A percentile compares a stretch with the other conserved stretches of the same genome.
phyloP scores from a whole-genome alignment of 2,329 filamentous ascomycete genomes.

The Elsinoe ampelina region DNA sequence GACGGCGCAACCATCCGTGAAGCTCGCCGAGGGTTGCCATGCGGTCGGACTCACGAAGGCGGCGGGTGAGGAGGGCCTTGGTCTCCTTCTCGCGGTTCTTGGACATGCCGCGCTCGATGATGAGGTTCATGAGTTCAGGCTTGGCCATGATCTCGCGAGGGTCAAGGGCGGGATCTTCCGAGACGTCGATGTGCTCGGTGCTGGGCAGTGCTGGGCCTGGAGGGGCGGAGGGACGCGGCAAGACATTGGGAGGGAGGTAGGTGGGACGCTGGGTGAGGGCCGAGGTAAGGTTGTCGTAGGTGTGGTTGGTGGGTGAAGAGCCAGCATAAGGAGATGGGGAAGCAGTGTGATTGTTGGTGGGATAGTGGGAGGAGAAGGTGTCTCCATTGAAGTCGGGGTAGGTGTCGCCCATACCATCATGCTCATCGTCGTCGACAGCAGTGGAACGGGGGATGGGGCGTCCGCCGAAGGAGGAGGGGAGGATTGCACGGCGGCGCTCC shows the following conservation, averaged over 20 bases:
- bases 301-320: neutral
- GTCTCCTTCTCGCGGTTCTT: constrained; percentile 17
- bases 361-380: neutral
- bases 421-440: neutral
- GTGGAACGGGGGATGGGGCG: neutral
- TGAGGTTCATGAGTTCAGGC: constrained; percentile 14
- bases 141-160: constrained; percentile 15
- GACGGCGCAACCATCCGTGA: constrained; percentile 20
- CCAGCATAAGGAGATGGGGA: neutral
- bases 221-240: neutral
- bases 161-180: constrained; percentile 14
- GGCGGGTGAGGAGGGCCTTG: constrained; percentile 14
- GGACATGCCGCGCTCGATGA: constrained; percentile 16
- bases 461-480: neutral
- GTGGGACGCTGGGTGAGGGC: neutral
- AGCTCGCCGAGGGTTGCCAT: constrained; percentile 22
- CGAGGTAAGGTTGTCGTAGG: neutral
- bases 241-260: neutral
- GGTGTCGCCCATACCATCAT: constrained; percentile 6
- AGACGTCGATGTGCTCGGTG: neutral
- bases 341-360: constrained; percentile 6
- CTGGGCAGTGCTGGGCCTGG: neutral
- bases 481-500: constrained; percentile 3
- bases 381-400: constrained; percentile 6
- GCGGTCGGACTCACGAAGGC: constrained; percentile 20